These are phyloP conservation scores for Keithomyces neogunnii DNA, from an alignment of 2,329 filamentous ascomycete species.

Conservation along the genomic window DNA sequence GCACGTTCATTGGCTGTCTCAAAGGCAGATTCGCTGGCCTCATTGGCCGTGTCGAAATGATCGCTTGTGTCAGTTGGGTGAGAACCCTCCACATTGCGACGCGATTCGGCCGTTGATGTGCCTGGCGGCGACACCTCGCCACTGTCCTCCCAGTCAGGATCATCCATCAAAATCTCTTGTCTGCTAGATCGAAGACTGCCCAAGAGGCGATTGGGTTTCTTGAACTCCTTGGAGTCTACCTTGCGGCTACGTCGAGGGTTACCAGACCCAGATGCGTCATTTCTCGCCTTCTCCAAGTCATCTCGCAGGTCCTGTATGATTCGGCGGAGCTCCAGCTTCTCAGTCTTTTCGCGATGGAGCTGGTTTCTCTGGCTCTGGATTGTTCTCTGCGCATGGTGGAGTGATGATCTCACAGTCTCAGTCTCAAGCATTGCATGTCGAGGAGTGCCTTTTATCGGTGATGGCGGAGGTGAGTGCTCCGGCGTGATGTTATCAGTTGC, in stretches of 20 bases:
- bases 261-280: slow-evolving; percentile 34
- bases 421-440: slow-evolving; percentile 88
- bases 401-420: slow-evolving; percentile 88
- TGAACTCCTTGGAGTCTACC: slow-evolving; percentile 58
- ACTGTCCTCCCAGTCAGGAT: slow-evolving; percentile 87
- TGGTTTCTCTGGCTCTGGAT: slow-evolving; percentile 94
- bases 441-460: slow-evolving; percentile 84
- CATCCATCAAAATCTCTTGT: slow-evolving; percentile 72
- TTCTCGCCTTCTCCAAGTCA: slow-evolving; percentile 69
- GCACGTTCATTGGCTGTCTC: slow-evolving; percentile 67
- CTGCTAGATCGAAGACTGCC: slow-evolving; percentile 65
- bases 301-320: slow-evolving; percentile 94
- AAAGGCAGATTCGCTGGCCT: slow-evolving; percentile 58
- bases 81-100: slow-evolving; percentile 7
- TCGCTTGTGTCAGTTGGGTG: slow-evolving; percentile 48
- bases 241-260: slow-evolving; percentile 55
- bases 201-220: slow-evolving; percentile 71
- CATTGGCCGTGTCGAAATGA: slow-evolving; percentile 74
- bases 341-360: slow-evolving; percentile 95
- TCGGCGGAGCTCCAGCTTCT: slow-evolving; percentile 90
- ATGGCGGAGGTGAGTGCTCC: slow-evolving; percentile 83
- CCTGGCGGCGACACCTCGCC: slow-evolving; percentile 19
- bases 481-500: slow-evolving; percentile 65
- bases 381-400: slow-evolving; percentile 90
- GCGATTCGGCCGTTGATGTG: slow-evolving; percentile 13